A percentile compares a stretch with the other conserved stretches of the same genome.
These are phyloP conservation scores for Rachicladosporium sp. DNA, from an alignment of 2,329 filamentous ascomycete genomes.

Conservation along the genomic window DNA sequence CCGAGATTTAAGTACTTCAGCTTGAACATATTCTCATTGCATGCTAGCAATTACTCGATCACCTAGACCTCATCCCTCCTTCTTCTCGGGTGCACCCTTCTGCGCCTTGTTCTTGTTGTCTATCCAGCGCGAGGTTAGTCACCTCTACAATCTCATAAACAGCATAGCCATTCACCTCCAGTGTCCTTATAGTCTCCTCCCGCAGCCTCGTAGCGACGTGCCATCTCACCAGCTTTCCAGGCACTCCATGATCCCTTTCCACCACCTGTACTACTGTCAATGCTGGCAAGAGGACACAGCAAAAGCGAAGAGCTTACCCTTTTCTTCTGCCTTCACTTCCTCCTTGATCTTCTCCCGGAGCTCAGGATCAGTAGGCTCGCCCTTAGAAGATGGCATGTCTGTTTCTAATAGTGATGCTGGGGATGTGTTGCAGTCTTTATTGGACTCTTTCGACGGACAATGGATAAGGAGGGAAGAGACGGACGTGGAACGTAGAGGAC, in stretches of 20 bases:
- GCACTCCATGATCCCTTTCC: slow-evolving; percentile 19
- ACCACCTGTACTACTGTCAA: slow-evolving; percentile 11
- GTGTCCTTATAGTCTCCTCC: slow-evolving; percentile 22
- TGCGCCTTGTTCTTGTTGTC: slow-evolving; percentile 14
- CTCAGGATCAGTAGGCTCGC: slow-evolving; percentile 22
- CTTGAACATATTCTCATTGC: no score
- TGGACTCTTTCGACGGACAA: no score
- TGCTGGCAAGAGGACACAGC: background rate
- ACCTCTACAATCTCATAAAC: slow-evolving; percentile 7
- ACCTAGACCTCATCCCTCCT: no score
- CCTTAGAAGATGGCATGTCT: slow-evolving; percentile 22
- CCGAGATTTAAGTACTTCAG: no score
- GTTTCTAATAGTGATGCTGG: no score
- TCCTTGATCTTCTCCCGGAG: slow-evolving; percentile 22
- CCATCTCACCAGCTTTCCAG: slow-evolving; percentile 22
- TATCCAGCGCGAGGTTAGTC: slow-evolving; percentile 14
- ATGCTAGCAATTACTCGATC: no score
- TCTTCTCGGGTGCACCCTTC: slow-evolving; percentile 23
- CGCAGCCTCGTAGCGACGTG: slow-evolving; percentile 19
- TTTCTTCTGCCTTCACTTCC: slow-evolving; percentile 22
- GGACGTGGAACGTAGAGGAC: no score
- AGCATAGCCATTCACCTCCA: slow-evolving; percentile 2
- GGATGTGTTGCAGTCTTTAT: no score
- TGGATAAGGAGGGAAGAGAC: no score
- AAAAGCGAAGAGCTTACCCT: slow-evolving; percentile 12